Percentiles rank a stretch among this genome's conserved stretches.
These are phyloP conservation scores for Coleophoma crateriformis DNA, from an alignment of 2,329 filamentous ascomycete genomes.

Conservation along the genomic window DNA sequence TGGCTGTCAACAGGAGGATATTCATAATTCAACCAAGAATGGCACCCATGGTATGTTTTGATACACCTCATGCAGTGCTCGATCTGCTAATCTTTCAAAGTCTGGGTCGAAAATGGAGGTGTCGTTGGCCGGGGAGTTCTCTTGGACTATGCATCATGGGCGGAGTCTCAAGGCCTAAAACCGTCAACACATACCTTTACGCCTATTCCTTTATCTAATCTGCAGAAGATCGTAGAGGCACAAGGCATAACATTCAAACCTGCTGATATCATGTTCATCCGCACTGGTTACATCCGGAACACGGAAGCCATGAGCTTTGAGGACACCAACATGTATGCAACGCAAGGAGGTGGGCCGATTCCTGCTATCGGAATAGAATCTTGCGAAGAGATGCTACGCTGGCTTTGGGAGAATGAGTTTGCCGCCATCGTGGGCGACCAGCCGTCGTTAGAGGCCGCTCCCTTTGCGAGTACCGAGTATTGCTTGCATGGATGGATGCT, in stretches of 20 bases:
- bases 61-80: not conserved
- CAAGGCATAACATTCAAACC: slow-evolving; percentile 40
- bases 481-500: slow-evolving; percentile 12
- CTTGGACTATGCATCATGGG: slow-evolving; percentile 44
- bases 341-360: slow-evolving; percentile 26
- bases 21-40: slow-evolving; percentile 24
- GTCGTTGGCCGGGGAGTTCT: slow-evolving; percentile 49
- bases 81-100: slow-evolving; percentile 18
- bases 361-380: slow-evolving; percentile 37
- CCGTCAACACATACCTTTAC: slow-evolving; percentile 30
- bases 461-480: slow-evolving; percentile 4
- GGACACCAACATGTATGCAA: slow-evolving; percentile 23
- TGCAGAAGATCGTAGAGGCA: slow-evolving; percentile 34
- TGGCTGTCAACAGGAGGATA: slow-evolving; percentile 32
- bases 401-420: slow-evolving; percentile 32
- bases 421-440: slow-evolving; percentile 33
- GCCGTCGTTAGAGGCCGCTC: slow-evolving; percentile 33
- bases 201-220: slow-evolving; percentile 30
- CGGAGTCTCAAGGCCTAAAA: slow-evolving; percentile 28
- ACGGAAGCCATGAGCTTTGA: slow-evolving; percentile 4
- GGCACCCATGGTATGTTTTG: slow-evolving; percentile 31
- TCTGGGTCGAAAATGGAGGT: slow-evolving; percentile 41
- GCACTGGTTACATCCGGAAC: slow-evolving; percentile 34
- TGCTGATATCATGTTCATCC: slow-evolving; percentile 43
- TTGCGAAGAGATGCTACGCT: slow-evolving; percentile 32